Conservation (phyloP, 345 rosid species). For the Eutrema yunnanense region DNA sequence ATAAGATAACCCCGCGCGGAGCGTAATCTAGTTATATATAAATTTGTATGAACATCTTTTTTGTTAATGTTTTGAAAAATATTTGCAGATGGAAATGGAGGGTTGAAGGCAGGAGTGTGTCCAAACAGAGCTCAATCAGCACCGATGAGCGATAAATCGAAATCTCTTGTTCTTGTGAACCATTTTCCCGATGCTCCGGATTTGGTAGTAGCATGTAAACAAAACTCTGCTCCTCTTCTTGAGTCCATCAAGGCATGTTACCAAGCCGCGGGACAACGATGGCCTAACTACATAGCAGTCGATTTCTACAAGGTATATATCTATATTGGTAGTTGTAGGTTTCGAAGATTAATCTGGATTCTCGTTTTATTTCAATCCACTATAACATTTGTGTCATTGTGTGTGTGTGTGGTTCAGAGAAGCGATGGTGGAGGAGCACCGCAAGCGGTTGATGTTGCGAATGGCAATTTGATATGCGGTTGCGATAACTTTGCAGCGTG, state of each 20-base stretch:
- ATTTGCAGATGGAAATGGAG: conserved; percentile 70
- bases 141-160: conserved; percentile 46
- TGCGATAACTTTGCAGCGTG: conserved; percentile 56
- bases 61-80: neutral
- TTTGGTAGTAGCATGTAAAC: conserved; percentile 47
- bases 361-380: neutral
- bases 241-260: conserved; percentile 57
- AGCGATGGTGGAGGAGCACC: conserved; percentile 88
- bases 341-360: neutral
- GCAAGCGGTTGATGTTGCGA: conserved; percentile 51
- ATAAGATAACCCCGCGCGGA: too few species aligned
- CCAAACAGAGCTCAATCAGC: conserved; percentile 65
- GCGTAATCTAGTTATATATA: too few species aligned
- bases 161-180: conserved; percentile 70
- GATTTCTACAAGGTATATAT: conserved; percentile 75
- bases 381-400: neutral
- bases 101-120: conserved; percentile 65
- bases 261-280: conserved; percentile 62
- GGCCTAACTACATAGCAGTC: conserved; percentile 96
- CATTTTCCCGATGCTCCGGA: conserved; percentile 61
- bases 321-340: neutral
- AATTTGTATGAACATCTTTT: neutral
- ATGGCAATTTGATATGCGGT: conserved; percentile 77
- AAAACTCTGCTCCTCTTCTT: conserved; percentile 75
- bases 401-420: conserved; percentile 38